Base-by-base conservation (phyloP, 179 eudicot species). In the Actinidia arguta region DNA sequence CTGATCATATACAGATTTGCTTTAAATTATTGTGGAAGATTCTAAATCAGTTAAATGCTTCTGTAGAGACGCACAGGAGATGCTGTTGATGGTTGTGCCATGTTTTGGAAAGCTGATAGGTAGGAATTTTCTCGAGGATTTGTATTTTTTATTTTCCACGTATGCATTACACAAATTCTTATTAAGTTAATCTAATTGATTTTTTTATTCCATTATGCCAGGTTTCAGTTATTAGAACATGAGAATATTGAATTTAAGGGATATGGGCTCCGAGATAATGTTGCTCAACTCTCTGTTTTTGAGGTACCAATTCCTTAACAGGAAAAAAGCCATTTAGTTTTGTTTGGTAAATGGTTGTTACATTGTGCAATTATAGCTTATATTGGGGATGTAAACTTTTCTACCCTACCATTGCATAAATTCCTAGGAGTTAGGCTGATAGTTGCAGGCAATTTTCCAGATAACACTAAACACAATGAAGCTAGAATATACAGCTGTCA, bases 21-120 rank as follows among this genome's bases (percentile, higher is more conserved):
- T 10, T 42, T 59, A 51, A 12, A 58, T 66, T 63, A 4, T n/a
- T 22, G 16, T n/a, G 27, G 0, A 25, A 56, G 6, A 61, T 51
- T 73, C 74, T 78, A 63, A 81, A 48, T 73, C 17, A 14, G 22
- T 78, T 16, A 8, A 42, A 47, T 82, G 52, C 61, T 11, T 75
- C n/a, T 59, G 75, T 63, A 86, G 88, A 80, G 76, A 56, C 88
- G 88, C 39, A 86, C 86, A 7, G 88, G 88, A 80, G 81, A 44
- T 78, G 48, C 50, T 3, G 81, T 83, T 24, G 88, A 86, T 86
- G 88, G 88, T 63, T 86, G 88, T 86, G 88, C 88, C 18, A 86
- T 80, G 84, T 80, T 86, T 58, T 86, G 88, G 88, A 86, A 80
- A 67, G 83, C 83, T 52, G 88, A 86, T 58, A 86, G 80, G 88